phyloP scores from a whole-genome alignment of 1,284 basidiomycete species.

The Phlebopus sp. region DNA sequence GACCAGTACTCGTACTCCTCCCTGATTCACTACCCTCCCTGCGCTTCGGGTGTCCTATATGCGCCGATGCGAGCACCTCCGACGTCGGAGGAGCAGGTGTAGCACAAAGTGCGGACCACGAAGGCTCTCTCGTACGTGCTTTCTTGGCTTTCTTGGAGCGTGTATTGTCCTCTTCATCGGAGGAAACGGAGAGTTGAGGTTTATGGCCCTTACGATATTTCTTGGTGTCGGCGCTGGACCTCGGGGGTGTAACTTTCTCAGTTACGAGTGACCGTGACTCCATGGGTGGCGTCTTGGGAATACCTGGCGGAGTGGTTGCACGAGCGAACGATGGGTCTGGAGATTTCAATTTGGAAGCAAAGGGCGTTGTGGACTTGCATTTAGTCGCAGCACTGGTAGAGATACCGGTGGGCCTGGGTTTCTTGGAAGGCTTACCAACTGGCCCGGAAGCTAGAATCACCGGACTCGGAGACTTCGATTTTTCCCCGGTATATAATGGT shows the following conservation, averaged over 20 bases:
- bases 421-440: conserved; percentile 7
- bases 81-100: conserved; percentile 12
- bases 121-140: conserved; percentile 41
- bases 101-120: conserved; percentile 19
- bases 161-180: conserved; percentile 73
- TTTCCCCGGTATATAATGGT: conserved; percentile 42
- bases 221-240: conserved; percentile 14
- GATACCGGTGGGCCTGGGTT: conserved; percentile 10
- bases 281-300: conserved; percentile 27
- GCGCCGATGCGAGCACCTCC: conserved; percentile 23
- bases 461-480: conserved; percentile 23
- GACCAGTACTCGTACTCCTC: conserved; percentile 15
- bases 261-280: conserved; percentile 9
- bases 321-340: conserved; percentile 1
- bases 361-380: conserved; percentile 7
- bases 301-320: conserved; percentile 6
- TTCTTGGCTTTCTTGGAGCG: conserved; percentile 62
- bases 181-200: conserved; percentile 49
- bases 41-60: conserved; percentile 10
- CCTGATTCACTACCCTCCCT: conserved; percentile 16
- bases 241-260: conserved; percentile 26
- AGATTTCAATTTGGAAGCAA: conserved; percentile 1
- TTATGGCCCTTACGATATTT: conserved; percentile 30
- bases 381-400: conserved; percentile 3
- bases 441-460: background rate